Evolutionary conservation across 2,329 filamentous ascomycete genomes (phyloP), one percentile per base, ranked within the genome.

Genomic region (Cadophora malorum): DNA sequence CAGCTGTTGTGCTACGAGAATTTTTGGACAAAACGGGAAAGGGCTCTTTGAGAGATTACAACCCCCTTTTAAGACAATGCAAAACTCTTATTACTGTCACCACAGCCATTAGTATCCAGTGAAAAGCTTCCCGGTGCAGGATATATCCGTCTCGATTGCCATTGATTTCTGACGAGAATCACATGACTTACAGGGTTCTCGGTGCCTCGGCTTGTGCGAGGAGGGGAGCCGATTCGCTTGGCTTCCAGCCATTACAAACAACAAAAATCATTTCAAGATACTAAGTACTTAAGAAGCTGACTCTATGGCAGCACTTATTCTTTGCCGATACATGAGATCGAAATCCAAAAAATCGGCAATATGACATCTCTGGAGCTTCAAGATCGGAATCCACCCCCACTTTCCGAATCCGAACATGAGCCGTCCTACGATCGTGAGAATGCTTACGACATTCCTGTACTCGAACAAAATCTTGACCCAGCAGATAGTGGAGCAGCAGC

Each of bases 401-500:
- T 33, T 19, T 59, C 14, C 12, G 35, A 45, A 19, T 25, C 14
- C 10, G 3, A 3, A 19, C 12, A 45, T 3, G 14, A 38, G 35
- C 35, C 19, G 1, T 25, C 12, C n/a, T 14, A 59, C 10, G 35
- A 45, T 19, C n/a, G 55, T 21, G 31, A 59, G 25, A 55, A 31
- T 25, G 3, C n/a, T 6, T 35, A 59, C 3, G 56, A 59, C 45
- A 38, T 28, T 25, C 21, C 33, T 9, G 47, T 64, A 14, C 21
- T 56, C 7, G 50, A 55, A 41, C 62, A 64, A 14, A 41, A 55
- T 5, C 50, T 64, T 19, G 33, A 14, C n/a, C 62, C 62, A 31
- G 62, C 62, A 12, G 62, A 64, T 47, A 50, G 50, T 5, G 64
- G 64, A 41, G 10, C 35, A n/a, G 59, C 58, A 28, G 65, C 65